Conservation (phyloP, 2,329 filamentous ascomycete species). For the Penicillium sp. region DNA sequence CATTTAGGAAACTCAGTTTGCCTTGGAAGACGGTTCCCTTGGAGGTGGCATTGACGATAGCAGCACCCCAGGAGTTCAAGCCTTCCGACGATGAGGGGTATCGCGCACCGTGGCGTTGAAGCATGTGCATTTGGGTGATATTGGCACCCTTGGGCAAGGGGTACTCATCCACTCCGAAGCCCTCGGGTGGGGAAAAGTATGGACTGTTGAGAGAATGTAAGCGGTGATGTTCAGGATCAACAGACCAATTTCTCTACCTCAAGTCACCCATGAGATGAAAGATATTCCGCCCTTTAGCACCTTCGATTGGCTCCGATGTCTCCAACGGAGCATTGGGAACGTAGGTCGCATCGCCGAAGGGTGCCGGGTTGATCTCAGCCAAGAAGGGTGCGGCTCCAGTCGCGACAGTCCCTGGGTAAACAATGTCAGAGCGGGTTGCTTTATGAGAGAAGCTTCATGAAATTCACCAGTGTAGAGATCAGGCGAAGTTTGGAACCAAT, state of each 20-base stretch:
- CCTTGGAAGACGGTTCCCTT: slow-evolving; percentile 59
- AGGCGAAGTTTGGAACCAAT: slow-evolving; percentile 16
- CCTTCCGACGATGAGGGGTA: slow-evolving; percentile 68
- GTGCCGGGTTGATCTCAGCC: slow-evolving; percentile 69
- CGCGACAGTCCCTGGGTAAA: slow-evolving; percentile 29
- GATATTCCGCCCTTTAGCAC: slow-evolving; percentile 63
- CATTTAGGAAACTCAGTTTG: slow-evolving; percentile 65
- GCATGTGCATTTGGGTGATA: slow-evolving; percentile 71
- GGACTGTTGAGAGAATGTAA: slow-evolving; percentile 46
- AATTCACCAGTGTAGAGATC: slow-evolving; percentile 14
- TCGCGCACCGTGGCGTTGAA: slow-evolving; percentile 71
- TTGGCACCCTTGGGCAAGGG: slow-evolving; percentile 66
- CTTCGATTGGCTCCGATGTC: slow-evolving; percentile 68
- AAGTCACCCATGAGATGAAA: slow-evolving; percentile 71
- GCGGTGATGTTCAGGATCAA: neutral
- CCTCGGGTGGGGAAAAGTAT: slow-evolving; percentile 63
- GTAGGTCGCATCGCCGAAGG: slow-evolving; percentile 63
- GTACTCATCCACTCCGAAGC: slow-evolving; percentile 74
- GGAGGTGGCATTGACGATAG: slow-evolving; percentile 56
- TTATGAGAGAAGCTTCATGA: neutral
- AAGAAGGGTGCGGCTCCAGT: slow-evolving; percentile 71
- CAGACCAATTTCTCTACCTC: slow-evolving; percentile 31
- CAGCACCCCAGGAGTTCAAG: slow-evolving; percentile 58
- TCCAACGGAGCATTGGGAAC: slow-evolving; percentile 71
- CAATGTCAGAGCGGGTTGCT: neutral